Evolutionary conservation across 1,284 basidiomycete genomes (phyloP).

Genomic region (Volvariella surrecta): DNA sequence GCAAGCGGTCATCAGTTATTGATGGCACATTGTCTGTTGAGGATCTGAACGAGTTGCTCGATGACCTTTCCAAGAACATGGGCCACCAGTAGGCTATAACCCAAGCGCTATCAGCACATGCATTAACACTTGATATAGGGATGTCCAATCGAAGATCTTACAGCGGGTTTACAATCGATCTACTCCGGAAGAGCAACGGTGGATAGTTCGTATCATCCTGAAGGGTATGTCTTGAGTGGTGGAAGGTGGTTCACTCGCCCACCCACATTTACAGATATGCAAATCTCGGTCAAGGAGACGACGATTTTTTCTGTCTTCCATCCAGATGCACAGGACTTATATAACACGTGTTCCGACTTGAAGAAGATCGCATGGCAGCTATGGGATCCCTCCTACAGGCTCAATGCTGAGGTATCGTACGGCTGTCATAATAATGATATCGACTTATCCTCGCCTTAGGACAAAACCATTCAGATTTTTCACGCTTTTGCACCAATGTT

Average conservation of each 20-base stretch:
- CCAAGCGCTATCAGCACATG: background rate
- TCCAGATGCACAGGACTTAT: conserved; percentile 83
- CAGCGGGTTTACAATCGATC: conserved; percentile 70
- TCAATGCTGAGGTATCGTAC: conserved; percentile 48
- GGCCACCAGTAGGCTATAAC: conserved; percentile 50
- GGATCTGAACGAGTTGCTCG: conserved; percentile 72
- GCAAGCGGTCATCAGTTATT: conserved; percentile 76
- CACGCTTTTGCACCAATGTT: conserved; percentile 88
- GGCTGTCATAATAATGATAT: background rate
- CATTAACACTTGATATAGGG: conserved; percentile 31
- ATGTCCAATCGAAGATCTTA: conserved; percentile 66
- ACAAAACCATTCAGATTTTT: conserved; percentile 76
- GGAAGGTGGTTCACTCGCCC: conserved; percentile 1
- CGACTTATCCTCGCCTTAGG: conserved; percentile 31
- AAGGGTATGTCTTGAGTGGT: conserved; percentile 50
- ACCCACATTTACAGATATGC: conserved; percentile 45
- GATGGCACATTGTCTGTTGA: conserved; percentile 71
- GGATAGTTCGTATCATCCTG: conserved; percentile 89
- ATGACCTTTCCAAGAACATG: conserved; percentile 61
- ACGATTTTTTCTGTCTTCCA: conserved; percentile 85
- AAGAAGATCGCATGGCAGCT: conserved; percentile 85
- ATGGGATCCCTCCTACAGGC: conserved; percentile 52
- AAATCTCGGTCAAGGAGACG: conserved; percentile 79
- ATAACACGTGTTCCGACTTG: conserved; percentile 91
- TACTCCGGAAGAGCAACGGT: conserved; percentile 80